phyloP scores from a whole-genome alignment of 495 filamentous ascomycete genomes.

The Neurospora tetraspora region DNA sequence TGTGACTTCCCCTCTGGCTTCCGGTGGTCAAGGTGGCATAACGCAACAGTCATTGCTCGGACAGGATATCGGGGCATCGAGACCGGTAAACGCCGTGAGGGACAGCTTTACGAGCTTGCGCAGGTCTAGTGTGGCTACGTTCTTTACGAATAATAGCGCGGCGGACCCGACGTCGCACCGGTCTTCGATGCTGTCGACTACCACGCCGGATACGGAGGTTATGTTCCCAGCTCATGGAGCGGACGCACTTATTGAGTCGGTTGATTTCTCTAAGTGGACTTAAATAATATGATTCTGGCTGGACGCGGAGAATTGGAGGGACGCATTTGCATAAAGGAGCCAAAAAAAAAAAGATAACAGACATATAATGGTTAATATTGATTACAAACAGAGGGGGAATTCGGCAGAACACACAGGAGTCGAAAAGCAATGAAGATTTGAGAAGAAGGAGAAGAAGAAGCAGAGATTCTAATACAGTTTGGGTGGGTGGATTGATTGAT shows the following conservation, averaged over 20 bases:
- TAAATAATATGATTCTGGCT: slow-evolving; percentile 10
- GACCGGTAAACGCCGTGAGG: slow-evolving; percentile 34
- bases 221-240: slow-evolving; percentile 22
- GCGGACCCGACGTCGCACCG: slow-evolving; percentile 40
- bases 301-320: neutral
- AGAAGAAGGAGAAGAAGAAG: neutral
- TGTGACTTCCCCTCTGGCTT: neutral
- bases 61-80: slow-evolving; percentile 13
- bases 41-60: slow-evolving; percentile 6
- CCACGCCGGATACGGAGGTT: slow-evolving; percentile 38
- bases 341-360: neutral
- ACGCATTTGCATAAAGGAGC: neutral
- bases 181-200: slow-evolving; percentile 38
- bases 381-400: neutral
- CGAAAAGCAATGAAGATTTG: neutral
- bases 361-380: neutral
- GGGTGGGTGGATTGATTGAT: neutral
- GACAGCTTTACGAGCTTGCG: slow-evolving; percentile 42
- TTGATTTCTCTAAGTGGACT: slow-evolving; percentile 56
- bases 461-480: neutral
- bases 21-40: slow-evolving; percentile 1
- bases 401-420: neutral
- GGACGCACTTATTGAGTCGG: slow-evolving; percentile 42
- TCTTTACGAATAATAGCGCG: slow-evolving; percentile 37
- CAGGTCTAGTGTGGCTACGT: slow-evolving; percentile 44